These are phyloP conservation scores for Zygnema cylindricum DNA, from an alignment of 139 green algal genomes.

Conservation along the genomic window DNA sequence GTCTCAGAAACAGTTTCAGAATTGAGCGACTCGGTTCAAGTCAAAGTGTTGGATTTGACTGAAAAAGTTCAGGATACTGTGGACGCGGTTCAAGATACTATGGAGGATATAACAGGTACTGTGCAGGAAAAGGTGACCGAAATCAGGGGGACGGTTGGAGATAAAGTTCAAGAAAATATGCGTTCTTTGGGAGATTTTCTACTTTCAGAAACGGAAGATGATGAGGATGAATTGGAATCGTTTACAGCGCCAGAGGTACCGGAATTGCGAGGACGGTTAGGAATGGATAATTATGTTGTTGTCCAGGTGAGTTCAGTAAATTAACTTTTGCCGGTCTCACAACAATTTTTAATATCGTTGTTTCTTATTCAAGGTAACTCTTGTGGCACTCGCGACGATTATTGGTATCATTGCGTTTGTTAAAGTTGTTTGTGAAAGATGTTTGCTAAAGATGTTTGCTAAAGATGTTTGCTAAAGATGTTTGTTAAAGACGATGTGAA, in stretches of 20 bases:
- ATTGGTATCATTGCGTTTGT: no score
- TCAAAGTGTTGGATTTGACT: constrained; percentile 5
- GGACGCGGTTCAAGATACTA: constrained; percentile 12
- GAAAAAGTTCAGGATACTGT: constrained; percentile 21
- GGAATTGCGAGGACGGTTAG: constrained; percentile 9
- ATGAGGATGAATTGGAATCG: constrained; percentile 19
- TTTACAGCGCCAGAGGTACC: not conserved
- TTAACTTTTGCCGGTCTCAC: no score
- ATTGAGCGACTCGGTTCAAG: not conserved
- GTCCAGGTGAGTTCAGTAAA: constrained; percentile 26
- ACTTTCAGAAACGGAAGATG: not conserved
- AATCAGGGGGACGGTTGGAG: not conserved
- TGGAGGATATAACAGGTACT: constrained; percentile 2
- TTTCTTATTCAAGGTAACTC: no score
- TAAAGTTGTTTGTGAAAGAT: no score
- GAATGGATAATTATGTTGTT: constrained; percentile 18
- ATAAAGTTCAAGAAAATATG: not conserved
- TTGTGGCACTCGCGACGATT: no score
- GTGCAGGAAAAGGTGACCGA: constrained; percentile 11
- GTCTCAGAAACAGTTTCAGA: not conserved
- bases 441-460: no score
- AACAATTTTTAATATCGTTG: no score
- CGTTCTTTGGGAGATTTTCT: not conserved
- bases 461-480: no score
- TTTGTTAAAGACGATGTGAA: no score